Conservation (phyloP, 2,329 filamentous ascomycete species). For the Colletotrichum godetiae region DNA sequence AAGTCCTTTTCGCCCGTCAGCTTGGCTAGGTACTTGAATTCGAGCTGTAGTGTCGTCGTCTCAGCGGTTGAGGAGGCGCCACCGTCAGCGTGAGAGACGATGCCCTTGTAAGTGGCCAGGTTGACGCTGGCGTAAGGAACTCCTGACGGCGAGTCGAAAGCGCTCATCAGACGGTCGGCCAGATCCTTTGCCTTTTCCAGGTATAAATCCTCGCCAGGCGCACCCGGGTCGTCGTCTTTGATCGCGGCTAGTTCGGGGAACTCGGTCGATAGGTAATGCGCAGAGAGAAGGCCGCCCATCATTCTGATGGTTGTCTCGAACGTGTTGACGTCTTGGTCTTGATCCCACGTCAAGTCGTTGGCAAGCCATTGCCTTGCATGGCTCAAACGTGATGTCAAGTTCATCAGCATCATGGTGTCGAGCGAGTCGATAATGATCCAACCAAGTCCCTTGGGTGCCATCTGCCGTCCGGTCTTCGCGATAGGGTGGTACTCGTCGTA, state of each 20-base stretch:
- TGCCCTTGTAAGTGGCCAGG: conserved; percentile 78
- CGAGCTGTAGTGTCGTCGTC: conserved; percentile 90
- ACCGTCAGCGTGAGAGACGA: conserved; percentile 84
- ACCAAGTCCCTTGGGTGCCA: conserved; percentile 89
- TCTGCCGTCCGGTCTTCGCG: conserved; percentile 81
- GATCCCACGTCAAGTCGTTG: conserved; percentile 83
- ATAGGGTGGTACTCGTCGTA: conserved; percentile 90
- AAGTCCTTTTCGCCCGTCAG: conserved; percentile 92
- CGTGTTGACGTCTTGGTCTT: conserved; percentile 95
- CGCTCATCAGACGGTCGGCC: conserved; percentile 85
- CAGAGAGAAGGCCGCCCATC: conserved; percentile 91
- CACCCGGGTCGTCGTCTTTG: conserved; percentile 75
- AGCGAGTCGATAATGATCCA: conserved; percentile 98
- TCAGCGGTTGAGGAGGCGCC: conserved; percentile 96
- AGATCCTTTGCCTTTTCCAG: conserved; percentile 96
- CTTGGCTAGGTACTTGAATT: conserved; percentile 97
- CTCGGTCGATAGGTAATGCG: conserved; percentile 90
- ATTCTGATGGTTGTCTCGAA: conserved; percentile 99
- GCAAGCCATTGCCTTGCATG: conserved; percentile 92
- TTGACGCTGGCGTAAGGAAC: conserved; percentile 93
- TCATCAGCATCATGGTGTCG: conserved; percentile 99
- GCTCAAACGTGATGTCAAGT: conserved; percentile 85
- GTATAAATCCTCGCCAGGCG: conserved; percentile 88
- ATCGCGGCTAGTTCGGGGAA: conserved; percentile 85
- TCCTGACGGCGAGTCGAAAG: conserved; percentile 88